Conservation (phyloP, 768 basidiomycete species). For the Udeniomyces megalosporus region DNA sequence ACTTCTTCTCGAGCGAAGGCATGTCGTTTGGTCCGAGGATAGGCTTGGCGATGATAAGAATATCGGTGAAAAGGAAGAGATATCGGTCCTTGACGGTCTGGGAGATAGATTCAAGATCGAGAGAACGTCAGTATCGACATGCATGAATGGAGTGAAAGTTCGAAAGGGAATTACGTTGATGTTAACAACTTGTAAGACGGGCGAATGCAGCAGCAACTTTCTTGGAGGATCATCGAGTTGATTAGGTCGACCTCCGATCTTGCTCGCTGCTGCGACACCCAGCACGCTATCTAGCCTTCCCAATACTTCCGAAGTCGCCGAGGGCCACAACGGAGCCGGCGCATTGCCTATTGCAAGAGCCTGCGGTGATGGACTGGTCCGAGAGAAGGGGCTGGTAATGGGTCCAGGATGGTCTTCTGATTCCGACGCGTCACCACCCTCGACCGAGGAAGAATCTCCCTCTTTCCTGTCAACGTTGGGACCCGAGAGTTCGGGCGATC, state of each 20-base stretch:
- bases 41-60: conserved; percentile 85
- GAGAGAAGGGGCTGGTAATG: too few species aligned
- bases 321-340: not conserved
- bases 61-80: conserved; percentile 91
- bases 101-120: not conserved
- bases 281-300: conserved; percentile 25
- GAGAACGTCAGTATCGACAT: not conserved
- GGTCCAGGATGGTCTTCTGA: not conserved
- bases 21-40: conserved; percentile 42
- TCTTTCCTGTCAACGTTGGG: too few species aligned
- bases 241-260: conserved; percentile 33
- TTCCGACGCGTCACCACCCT: not conserved
- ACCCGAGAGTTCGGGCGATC: too few species aligned
- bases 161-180: conserved; percentile 31
- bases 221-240: conserved; percentile 72
- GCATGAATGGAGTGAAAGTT: not conserved
- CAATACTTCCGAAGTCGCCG: conserved; percentile 20
- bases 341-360: not conserved
- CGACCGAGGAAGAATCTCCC: not conserved
- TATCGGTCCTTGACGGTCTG: conserved; percentile 92
- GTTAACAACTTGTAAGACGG: conserved; percentile 86
- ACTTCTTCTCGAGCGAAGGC: conserved; percentile 48
- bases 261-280: conserved; percentile 22
- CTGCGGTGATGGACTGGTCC: not conserved
- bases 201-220: conserved; percentile 64